These are phyloP conservation scores for Didymellaceae sp. DNA, from an alignment of 2,329 filamentous ascomycete species.

Conservation along the genomic window DNA sequence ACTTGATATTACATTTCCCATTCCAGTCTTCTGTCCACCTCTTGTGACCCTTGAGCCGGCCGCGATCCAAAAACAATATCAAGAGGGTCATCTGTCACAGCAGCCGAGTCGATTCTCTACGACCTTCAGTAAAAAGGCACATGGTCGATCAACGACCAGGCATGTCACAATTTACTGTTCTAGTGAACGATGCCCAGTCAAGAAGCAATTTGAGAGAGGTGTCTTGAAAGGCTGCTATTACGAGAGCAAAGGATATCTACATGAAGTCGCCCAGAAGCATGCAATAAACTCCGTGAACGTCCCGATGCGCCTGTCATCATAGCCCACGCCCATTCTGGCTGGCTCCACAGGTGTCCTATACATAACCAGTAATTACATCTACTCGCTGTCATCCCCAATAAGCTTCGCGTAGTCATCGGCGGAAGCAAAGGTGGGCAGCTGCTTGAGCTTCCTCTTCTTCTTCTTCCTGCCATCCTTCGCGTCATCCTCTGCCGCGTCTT, in stretches of 20 bases:
- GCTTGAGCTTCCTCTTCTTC: conserved; percentile 85
- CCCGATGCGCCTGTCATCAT: conserved; percentile 21
- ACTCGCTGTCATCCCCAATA: conserved; percentile 62
- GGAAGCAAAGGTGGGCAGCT: conserved; percentile 89
- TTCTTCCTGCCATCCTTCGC: conserved; percentile 57
- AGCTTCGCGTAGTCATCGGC: conserved; percentile 91
- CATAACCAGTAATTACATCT: conserved; percentile 19
- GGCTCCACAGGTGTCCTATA: conserved; percentile 19
- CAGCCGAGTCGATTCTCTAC: too few species aligned
- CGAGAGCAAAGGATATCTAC: conserved; percentile 44
- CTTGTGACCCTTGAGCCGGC: too few species aligned
- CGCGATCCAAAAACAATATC: too few species aligned
- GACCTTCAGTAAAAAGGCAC: too few species aligned
- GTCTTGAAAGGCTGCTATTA: conserved; percentile 26
- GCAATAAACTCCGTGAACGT: conserved; percentile 17
- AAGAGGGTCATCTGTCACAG: too few species aligned
- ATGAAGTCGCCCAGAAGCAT: conserved; percentile 22
- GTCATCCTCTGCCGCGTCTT: conserved; percentile 51
- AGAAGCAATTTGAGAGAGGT: too few species aligned
- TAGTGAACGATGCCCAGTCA: too few species aligned
- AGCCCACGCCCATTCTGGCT: conserved; percentile 16
- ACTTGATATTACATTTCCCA: too few species aligned
- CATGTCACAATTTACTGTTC: too few species aligned
- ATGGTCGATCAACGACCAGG: too few species aligned
- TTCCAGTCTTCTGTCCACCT: too few species aligned